These are phyloP conservation scores for Auricularia sp. DNA, from an alignment of 768 basidiomycete species.

Conservation along the genomic window DNA sequence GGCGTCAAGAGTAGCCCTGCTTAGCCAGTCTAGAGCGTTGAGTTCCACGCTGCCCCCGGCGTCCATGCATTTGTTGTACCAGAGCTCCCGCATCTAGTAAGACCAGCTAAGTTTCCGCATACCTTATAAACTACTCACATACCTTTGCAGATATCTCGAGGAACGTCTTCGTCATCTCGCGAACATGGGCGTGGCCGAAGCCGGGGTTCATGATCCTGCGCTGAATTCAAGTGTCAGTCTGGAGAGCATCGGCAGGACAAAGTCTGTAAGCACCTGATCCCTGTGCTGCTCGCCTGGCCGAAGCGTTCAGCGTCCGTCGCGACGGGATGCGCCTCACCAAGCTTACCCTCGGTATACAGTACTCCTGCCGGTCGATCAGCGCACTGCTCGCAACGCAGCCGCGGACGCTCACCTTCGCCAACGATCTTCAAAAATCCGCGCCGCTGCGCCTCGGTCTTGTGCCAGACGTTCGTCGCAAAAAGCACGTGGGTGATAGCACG, in stretches of 20 bases:
- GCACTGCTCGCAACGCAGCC: no score
- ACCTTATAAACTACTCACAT: neutral
- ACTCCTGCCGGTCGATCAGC: neutral
- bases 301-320: slow-evolving; percentile 15
- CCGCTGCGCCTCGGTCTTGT: slow-evolving; percentile 33
- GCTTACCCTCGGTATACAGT: neutral
- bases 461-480: slow-evolving; percentile 42
- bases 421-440: slow-evolving; percentile 18
- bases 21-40: slow-evolving; percentile 26
- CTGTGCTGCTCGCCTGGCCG: neutral
- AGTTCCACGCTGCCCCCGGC: slow-evolving; percentile 12
- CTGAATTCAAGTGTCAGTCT: neutral
- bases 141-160: slow-evolving; percentile 45
- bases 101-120: no score
- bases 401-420: neutral
- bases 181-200: slow-evolving; percentile 49
- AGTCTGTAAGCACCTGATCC: neutral
- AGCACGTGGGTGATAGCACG: slow-evolving; percentile 58
- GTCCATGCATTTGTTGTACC: slow-evolving; percentile 8
- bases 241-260: neutral
- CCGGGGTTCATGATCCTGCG: slow-evolving; percentile 41
- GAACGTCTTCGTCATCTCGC: slow-evolving; percentile 47
- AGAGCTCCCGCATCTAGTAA: slow-evolving; percentile 13
- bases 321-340: no score
- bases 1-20: slow-evolving; percentile 16